Percentiles rank a stretch among this genome's conserved stretches.
Conservation (phyloP, 2,329 filamentous ascomycete species). For the Cladosporium sp. region DNA sequence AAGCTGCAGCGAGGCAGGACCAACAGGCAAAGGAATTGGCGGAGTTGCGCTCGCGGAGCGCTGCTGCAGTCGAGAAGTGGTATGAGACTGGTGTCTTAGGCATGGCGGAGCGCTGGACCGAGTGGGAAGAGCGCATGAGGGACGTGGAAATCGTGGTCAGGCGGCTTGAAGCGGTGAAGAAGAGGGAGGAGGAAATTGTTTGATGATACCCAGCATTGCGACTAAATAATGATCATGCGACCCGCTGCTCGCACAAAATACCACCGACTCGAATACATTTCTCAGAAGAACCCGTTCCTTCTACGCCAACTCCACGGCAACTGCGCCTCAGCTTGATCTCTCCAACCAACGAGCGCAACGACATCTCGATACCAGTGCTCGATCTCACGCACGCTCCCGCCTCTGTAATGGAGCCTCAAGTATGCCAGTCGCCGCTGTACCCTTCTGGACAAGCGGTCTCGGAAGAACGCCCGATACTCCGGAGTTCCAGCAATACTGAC, state of each 20-base stretch:
- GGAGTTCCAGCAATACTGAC: not conserved
- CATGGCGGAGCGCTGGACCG: constrained; percentile 64
- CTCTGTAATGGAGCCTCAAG: not conserved
- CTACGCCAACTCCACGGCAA: constrained; percentile 2
- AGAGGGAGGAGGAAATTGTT: constrained; percentile 46
- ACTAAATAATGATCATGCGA: not conserved
- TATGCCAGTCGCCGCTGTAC: not conserved
- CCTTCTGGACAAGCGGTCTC: not conserved
- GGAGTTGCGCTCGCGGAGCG: constrained; percentile 61
- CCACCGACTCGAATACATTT: not conserved
- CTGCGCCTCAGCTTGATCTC: not conserved
- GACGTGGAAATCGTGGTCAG: constrained; percentile 62
- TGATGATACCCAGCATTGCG: constrained; percentile 12
- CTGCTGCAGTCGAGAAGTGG: constrained; percentile 54
- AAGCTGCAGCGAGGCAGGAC: constrained; percentile 56
- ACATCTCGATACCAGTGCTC: constrained; percentile 7
- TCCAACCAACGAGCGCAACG: not conserved
- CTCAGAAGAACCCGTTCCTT: not conserved
- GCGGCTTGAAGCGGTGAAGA: constrained; percentile 57
- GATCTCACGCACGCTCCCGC: not conserved
- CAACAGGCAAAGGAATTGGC: constrained; percentile 60
- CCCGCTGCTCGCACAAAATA: not conserved
- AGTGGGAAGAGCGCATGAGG: constrained; percentile 65
- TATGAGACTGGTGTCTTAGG: constrained; percentile 69
- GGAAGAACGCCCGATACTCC: not conserved